phyloP scores from a whole-genome alignment of 805 yeast genomes.

The Nakazawaea siamensis region DNA sequence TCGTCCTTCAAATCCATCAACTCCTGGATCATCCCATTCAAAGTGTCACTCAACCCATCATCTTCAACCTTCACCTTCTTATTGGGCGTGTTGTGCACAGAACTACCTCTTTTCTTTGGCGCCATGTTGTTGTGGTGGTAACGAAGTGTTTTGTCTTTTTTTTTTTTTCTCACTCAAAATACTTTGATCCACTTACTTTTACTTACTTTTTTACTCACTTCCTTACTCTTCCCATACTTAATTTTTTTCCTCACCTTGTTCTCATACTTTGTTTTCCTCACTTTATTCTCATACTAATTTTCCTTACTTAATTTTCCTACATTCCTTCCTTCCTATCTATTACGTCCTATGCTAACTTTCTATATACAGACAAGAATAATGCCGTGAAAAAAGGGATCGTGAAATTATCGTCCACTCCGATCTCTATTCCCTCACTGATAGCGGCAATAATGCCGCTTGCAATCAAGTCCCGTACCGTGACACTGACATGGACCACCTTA shows the following conservation, averaged over 20 bases:
- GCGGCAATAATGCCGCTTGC: conserved; percentile 76
- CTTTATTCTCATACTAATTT: no score
- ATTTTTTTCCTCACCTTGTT: no score
- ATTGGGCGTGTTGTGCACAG: conserved; percentile 12
- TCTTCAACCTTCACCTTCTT: conserved; percentile 12
- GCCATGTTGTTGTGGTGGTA: conserved; percentile 12
- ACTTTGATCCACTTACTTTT: no score
- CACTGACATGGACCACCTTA: conserved; percentile 57
- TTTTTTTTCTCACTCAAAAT: no score
- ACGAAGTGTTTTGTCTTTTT: no score
- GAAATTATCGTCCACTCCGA: conserved; percentile 81
- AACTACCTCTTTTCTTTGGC: conserved; percentile 15
- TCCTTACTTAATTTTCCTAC: no score
- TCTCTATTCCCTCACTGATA: conserved; percentile 76
- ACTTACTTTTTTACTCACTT: no score
- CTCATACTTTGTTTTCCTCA: no score
- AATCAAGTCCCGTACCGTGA: conserved; percentile 46
- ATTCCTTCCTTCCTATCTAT: no score
- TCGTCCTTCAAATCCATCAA: neutral
- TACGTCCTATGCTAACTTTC: conserved; percentile 6
- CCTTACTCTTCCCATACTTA: no score
- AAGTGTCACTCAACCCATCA: neutral
- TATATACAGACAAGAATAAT: conserved; percentile 34
- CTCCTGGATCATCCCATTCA: neutral
- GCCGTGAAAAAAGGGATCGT: conserved; percentile 90